Base-by-base conservation (phyloP, 2,329 filamentous ascomycete genomes). In the Spiromastix sp. region DNA sequence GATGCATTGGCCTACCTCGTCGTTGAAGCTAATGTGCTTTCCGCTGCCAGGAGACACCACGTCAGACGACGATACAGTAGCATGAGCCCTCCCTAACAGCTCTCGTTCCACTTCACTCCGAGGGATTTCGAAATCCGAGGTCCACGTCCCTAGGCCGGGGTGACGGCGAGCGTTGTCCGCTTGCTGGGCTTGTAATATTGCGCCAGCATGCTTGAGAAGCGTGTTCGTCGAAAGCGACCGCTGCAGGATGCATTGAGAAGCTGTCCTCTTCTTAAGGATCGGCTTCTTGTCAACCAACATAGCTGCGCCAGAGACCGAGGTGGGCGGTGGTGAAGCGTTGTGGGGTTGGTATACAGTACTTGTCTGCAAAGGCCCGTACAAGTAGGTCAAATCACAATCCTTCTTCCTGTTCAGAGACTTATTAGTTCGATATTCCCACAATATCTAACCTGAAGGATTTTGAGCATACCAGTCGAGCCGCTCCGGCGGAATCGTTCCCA, bases 321-420 rank as follows among this genome's bases (percentile, higher is more conserved):
- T 74, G 16, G 62, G 61, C 15, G 68, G 64, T 30, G 72, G 70
- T 9, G 68, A 67, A 25, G 56, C 54, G 33, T 63, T 57, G 34
- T 66, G 57, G 9, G 59, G 59, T 51, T 49, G 67, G 41, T 69
- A 73, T 36, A 68, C 72, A 3, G 69, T 66, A 15, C 80, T 79
- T 1, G 80, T 81, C 56, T 94, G 89, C 32, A 95, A 62, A 9
- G 91, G 91, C 0, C 91, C 91, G 52, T 96, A 98, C 1, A 98
- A 69, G 91, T 89, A 98, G 30, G 89, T 95, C 20, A 95, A 86
- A 59, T 98, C 89, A 56, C 83, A 91, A 50, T 96, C 91, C 57
- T 96, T 98, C 41, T 95, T 70, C 87, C 86, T 94, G 50, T 11
- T 24, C 21, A 24, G 21, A 7, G 7, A 24, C 7, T 24, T 24